These are phyloP conservation scores for Lachancea meyersii DNA, from an alignment of 805 yeast species.

Conservation along the genomic window DNA sequence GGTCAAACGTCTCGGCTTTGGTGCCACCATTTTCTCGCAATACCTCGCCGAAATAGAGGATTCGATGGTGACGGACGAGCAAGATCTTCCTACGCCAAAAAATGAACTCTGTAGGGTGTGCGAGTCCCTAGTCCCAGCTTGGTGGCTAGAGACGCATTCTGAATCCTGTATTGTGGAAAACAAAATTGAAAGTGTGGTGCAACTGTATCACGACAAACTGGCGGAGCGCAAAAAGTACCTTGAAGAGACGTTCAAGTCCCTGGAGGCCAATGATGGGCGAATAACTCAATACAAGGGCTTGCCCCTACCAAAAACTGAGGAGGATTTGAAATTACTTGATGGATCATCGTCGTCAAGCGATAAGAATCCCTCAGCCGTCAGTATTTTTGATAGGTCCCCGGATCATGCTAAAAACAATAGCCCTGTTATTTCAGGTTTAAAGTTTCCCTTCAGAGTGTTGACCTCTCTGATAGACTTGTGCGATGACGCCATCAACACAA, in stretches of 20 bases:
- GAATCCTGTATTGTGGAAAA: slow-evolving; percentile 84
- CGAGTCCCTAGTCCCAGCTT: slow-evolving; percentile 82
- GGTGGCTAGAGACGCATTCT: slow-evolving; percentile 94
- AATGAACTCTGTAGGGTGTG: slow-evolving; percentile 85
- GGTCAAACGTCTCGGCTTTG: slow-evolving; percentile 78
- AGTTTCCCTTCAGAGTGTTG: slow-evolving; percentile 60
- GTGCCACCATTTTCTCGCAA: slow-evolving; percentile 74
- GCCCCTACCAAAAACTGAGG: slow-evolving; percentile 38
- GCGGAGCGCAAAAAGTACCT: slow-evolving; percentile 61
- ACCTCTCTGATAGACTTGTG: slow-evolving; percentile 56
- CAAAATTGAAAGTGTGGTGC: slow-evolving; percentile 69
- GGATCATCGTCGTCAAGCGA: neutral
- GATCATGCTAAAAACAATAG: neutral
- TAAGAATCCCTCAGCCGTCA: neutral
- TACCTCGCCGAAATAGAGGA: slow-evolving; percentile 63
- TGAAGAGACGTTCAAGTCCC: slow-evolving; percentile 29
- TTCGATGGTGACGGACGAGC: slow-evolving; percentile 55
- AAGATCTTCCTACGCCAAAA: slow-evolving; percentile 69
- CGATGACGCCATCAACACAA: slow-evolving; percentile 67
- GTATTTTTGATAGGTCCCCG: slow-evolving; percentile 1
- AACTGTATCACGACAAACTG: slow-evolving; percentile 65
- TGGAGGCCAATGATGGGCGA: slow-evolving; percentile 18
- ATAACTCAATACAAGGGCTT: slow-evolving; percentile 52
- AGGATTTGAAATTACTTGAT: neutral
- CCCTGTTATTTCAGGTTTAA: slow-evolving; percentile 36